Evolutionary conservation across 257 asterid species (phyloP).

Genomic region (Catharanthus roseus): DNA sequence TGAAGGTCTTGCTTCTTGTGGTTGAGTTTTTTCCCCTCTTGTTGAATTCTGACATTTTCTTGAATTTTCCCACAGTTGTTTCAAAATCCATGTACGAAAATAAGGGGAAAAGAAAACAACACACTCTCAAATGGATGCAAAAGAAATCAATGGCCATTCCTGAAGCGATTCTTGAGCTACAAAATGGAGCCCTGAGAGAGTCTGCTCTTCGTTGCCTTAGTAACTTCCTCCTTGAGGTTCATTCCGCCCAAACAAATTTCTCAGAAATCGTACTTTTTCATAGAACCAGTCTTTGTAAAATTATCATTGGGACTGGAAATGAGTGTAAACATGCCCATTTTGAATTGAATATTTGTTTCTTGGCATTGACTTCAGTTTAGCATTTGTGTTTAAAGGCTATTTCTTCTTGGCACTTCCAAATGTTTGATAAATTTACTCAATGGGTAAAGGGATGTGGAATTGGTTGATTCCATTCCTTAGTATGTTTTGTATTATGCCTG

Average conservation of each 20-base stretch:
- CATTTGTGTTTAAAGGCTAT: no score
- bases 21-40: not conserved
- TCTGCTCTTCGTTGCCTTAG: not conserved
- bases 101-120: not conserved
- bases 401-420: no score
- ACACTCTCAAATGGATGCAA: not conserved
- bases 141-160: not conserved
- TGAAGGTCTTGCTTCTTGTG: not conserved
- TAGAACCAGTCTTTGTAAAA: not conserved
- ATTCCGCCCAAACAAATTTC: not conserved
- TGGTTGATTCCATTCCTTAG: not conserved
- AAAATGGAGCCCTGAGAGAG: not conserved
- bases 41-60: slow-evolving; percentile 1
- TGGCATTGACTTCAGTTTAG: no score
- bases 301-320: no score
- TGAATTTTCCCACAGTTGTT: not conserved
- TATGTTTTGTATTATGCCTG: not conserved
- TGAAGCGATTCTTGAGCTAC: not conserved
- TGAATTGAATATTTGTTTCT: no score
- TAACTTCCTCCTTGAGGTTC: not conserved
- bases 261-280: not conserved
- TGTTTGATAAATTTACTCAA: not conserved
- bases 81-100: not conserved
- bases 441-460: not conserved
- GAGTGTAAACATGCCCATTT: no score